phyloP scores from a whole-genome alignment of 2,329 filamentous ascomycete genomes.

The Fusarium concolor region DNA sequence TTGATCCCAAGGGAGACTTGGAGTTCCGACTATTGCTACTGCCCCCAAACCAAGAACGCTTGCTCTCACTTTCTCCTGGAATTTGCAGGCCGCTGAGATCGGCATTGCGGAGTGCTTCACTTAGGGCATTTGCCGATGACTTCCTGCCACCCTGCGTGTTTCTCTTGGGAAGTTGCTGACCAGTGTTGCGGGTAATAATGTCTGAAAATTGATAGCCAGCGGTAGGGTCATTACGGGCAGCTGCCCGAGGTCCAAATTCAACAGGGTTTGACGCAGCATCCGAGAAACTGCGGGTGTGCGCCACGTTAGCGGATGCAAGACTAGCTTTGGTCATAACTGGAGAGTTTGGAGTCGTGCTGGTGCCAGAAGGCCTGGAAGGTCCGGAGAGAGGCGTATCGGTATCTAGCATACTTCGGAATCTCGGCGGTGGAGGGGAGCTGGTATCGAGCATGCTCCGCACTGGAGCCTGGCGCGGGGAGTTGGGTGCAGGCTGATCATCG shows the following conservation, averaged over 20 bases:
- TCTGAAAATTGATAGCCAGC: conserved; percentile 71
- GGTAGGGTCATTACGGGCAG: conserved; percentile 56
- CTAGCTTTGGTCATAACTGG: conserved; percentile 42
- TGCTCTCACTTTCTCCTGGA: conserved; percentile 58
- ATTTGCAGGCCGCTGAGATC: conserved; percentile 64
- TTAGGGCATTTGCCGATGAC: conserved; percentile 56
- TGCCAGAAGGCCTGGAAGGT: conserved; percentile 43
- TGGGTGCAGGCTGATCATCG: conserved; percentile 33
- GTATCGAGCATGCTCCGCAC: conserved; percentile 64
- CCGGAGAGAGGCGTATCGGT: conserved; percentile 53
- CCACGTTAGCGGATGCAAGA: conserved; percentile 38
- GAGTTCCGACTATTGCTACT: conserved; percentile 58
- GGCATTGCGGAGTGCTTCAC: conserved; percentile 64
- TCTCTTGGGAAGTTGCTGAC: conserved; percentile 62
- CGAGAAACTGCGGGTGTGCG: conserved; percentile 63
- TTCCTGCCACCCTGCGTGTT: conserved; percentile 58
- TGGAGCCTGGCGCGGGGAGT: conserved; percentile 64
- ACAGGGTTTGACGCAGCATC: conserved; percentile 62
- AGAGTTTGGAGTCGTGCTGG: conserved; percentile 51
- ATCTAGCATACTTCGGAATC: conserved; percentile 66
- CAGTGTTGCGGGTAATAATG: conserved; percentile 65
- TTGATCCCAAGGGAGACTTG: conserved; percentile 62
- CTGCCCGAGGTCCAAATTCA: conserved; percentile 57
- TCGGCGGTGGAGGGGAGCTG: conserved; percentile 54
- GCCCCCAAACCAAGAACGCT: conserved; percentile 53